Base-by-base conservation (phyloP, 2,329 filamentous ascomycete genomes). In the Xylaria sp. region DNA sequence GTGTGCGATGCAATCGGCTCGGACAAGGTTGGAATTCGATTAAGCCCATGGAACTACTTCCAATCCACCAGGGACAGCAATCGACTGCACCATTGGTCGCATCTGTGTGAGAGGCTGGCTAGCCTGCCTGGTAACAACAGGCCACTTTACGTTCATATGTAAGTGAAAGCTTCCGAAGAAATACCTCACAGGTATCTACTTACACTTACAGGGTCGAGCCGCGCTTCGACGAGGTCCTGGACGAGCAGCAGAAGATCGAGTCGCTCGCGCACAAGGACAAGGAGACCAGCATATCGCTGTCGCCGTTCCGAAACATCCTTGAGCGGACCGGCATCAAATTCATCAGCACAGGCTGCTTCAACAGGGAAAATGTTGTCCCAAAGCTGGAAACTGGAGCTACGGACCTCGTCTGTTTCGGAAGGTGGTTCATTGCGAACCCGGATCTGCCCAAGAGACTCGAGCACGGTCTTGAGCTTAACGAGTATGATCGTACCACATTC, bases 131-230 rank as follows among this genome's bases (percentile, higher is more conserved):
- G 56, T 3, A 52, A 56, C 1, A 64, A 72, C n/a, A 66, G 71
- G 2, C 75, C 74, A 1, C 66, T 63, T 2, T 78, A 78, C n/a
- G 74, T 78, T 11, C 75, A 78, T 54, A 78, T 78, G 75, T 72
- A 60, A 60, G 71, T 19, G 19, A 44, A 41, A 8, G 29, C 20
- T 19, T 9, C 19, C 9, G 13, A 45, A 19, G 19, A 1, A 2
- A 8, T 8, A 16, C 51, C 60, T n/a, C n/a, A n/a, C n/a, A n/a
- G 8, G 62, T 37, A 39, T 39, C 22, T 21, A 4, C n/a, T n/a
- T n/a, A n/a, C n/a, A n/a, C n/a, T 18, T 7, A 5, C 9, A 75
- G 72, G 72, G 62, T 79, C 7, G 76, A 79, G 65, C 75, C 77
- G 13, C 73, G 76, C 4, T 78, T 78, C 38, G 76, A 78, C 26